phyloP scores from a whole-genome alignment of 2,329 filamentous ascomycete genomes.

The Dendryphion nanum region DNA sequence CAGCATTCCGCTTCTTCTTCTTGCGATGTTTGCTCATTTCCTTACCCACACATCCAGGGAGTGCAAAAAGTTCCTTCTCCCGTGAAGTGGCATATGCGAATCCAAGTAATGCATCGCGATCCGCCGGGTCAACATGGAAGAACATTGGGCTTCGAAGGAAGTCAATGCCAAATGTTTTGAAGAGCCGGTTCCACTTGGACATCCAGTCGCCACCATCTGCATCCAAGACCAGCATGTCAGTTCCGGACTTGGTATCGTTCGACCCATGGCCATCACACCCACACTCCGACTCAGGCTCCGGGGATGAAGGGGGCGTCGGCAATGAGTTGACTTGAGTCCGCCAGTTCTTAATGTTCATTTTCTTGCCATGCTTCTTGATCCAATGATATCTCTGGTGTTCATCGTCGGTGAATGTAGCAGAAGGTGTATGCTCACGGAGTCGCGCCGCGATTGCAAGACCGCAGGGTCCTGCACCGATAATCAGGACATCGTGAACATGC shows the following conservation, averaged over 20 bases:
- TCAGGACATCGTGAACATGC: conserved; percentile 62
- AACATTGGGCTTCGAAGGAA: conserved; percentile 79
- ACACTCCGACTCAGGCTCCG: conserved; percentile 11
- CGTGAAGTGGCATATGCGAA: conserved; percentile 63
- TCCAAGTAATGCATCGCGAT: conserved; percentile 70
- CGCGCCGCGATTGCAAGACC: conserved; percentile 73
- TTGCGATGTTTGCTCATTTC: conserved; percentile 74
- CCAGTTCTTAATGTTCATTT: conserved; percentile 57
- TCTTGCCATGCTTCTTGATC: conserved; percentile 63
- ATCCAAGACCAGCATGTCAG: conserved; percentile 61
- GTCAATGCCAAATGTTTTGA: conserved; percentile 66
- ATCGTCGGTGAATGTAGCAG: conserved; percentile 78
- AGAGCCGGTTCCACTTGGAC: conserved; percentile 67
- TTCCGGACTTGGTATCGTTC: conserved; percentile 8
- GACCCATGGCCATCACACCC: conserved; percentile 6
- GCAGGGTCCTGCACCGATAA: conserved; percentile 72
- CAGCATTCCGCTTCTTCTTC: conserved; percentile 59
- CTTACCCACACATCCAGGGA: conserved; percentile 72
- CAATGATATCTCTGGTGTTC: conserved; percentile 81
- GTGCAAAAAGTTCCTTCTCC: conserved; percentile 66
- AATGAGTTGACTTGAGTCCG: conserved; percentile 41
- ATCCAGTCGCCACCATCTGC: conserved; percentile 65
- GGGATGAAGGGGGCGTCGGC: conserved; percentile 20
- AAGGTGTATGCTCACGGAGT: conserved; percentile 69
- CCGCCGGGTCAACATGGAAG: conserved; percentile 75